Percentiles rank a stretch among this genome's conserved stretches.
These are phyloP conservation scores for Peronosclerospora sorghi DNA, from an alignment of 352 stramenopile species.

Conservation along the genomic window DNA sequence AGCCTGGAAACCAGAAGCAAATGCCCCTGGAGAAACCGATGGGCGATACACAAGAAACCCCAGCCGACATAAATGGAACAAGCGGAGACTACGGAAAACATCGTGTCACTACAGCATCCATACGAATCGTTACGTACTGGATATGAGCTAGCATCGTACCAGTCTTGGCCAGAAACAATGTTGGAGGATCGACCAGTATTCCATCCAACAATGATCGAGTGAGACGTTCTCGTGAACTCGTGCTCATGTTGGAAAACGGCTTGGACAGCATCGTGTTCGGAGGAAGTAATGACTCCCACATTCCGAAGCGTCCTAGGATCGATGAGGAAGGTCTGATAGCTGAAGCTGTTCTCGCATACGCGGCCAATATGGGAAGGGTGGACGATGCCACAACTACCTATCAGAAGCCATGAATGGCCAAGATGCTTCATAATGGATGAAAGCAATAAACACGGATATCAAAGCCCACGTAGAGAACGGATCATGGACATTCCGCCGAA, in stretches of 20 bases:
- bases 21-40: too few relatives aligned
- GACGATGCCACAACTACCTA: neutral
- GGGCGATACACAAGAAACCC: too few relatives aligned
- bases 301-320: neutral
- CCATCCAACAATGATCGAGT: too few relatives aligned
- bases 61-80: too few relatives aligned
- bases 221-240: too few relatives aligned
- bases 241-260: neutral
- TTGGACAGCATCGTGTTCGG: neutral
- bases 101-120: too few relatives aligned
- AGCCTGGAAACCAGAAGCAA: too few relatives aligned
- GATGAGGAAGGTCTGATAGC: neutral
- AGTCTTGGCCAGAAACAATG: too few relatives aligned
- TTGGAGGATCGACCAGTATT: too few relatives aligned
- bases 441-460: neutral
- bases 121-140: too few relatives aligned
- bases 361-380: neutral
- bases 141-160: too few relatives aligned
- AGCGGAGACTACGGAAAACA: too few relatives aligned
- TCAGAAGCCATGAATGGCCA: neutral
- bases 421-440: neutral
- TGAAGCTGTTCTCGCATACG: neutral
- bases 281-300: neutral
- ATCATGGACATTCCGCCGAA: neutral
- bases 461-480: neutral